These are phyloP conservation scores for Trichoderma erinaceum DNA, from an alignment of 495 filamentous ascomycete species.

Conservation along the genomic window DNA sequence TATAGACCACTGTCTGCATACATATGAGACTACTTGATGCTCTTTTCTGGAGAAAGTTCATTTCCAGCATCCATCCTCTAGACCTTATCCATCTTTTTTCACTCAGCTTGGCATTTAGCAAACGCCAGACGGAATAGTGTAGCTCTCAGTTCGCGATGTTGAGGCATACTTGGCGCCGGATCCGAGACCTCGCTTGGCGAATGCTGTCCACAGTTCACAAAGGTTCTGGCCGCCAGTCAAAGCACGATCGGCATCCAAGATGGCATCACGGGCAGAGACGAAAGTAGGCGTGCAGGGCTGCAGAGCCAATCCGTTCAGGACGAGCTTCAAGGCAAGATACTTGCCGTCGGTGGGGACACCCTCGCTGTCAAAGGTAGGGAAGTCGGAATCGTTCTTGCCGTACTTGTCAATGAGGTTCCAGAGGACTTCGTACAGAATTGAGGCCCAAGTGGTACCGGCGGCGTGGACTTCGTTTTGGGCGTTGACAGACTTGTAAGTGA, in stretches of 20 bases:
- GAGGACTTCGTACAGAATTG: slow-evolving; percentile 45
- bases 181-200: slow-evolving; percentile 48
- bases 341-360: slow-evolving; percentile 46
- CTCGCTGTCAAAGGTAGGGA: slow-evolving; percentile 37
- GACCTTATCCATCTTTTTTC: neutral
- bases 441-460: slow-evolving; percentile 48
- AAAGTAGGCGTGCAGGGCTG: slow-evolving; percentile 51
- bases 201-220: slow-evolving; percentile 48
- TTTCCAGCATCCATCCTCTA: neutral
- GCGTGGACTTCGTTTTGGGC: slow-evolving; percentile 35
- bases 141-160: neutral
- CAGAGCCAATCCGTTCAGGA: slow-evolving; percentile 47
- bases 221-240: slow-evolving; percentile 46
- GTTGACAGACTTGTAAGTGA: slow-evolving; percentile 39
- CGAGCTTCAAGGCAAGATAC: slow-evolving; percentile 46
- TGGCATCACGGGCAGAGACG: slow-evolving; percentile 44
- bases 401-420: slow-evolving; percentile 50
- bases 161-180: neutral
- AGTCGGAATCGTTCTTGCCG: slow-evolving; percentile 37
- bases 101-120: neutral
- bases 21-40: neutral
- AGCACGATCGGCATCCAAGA: slow-evolving; percentile 45
- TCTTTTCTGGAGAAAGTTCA: neutral
- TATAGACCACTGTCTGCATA: neutral
- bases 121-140: neutral